Evolutionary conservation across 768 basidiomycete species (phyloP).

Genomic region (Phylloporus sp.): DNA sequence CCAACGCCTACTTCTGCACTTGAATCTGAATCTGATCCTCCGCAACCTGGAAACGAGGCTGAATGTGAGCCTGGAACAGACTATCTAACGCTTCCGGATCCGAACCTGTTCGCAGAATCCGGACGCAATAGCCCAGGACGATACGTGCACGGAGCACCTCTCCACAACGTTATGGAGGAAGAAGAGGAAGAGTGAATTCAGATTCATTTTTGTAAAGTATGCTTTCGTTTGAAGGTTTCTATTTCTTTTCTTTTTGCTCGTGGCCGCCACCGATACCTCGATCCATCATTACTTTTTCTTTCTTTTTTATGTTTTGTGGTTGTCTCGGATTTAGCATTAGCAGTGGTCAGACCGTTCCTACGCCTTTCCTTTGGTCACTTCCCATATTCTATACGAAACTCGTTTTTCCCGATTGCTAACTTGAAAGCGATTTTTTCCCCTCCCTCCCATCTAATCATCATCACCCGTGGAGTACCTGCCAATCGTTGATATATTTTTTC

Average conservation of each 20-base stretch:
- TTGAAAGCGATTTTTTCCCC: constrained; percentile 4
- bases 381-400: constrained; percentile 2
- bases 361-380: neutral
- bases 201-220: constrained; percentile 18
- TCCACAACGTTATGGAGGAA: constrained; percentile 83
- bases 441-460: constrained; percentile 21
- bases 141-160: constrained; percentile 79
- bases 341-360: constrained; percentile 1
- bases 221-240: too few species aligned
- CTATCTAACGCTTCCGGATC: constrained; percentile 30
- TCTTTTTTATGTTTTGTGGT: neutral
- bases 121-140: constrained; percentile 63
- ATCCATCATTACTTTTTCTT: constrained; percentile 6
- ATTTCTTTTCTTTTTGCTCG: constrained; percentile 11
- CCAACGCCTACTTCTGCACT: constrained; percentile 15
- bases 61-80: constrained; percentile 22
- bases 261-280: constrained; percentile 25
- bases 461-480: constrained; percentile 14
- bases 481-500: constrained; percentile 25
- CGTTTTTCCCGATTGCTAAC: constrained; percentile 15
- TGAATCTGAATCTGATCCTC: constrained; percentile 24
- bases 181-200: constrained; percentile 47
- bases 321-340: constrained; percentile 5
- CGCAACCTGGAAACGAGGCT: constrained; percentile 27
- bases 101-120: constrained; percentile 39